Base-by-base conservation (phyloP, 148 eudicot genomes). In the Silene uniflora region DNA sequence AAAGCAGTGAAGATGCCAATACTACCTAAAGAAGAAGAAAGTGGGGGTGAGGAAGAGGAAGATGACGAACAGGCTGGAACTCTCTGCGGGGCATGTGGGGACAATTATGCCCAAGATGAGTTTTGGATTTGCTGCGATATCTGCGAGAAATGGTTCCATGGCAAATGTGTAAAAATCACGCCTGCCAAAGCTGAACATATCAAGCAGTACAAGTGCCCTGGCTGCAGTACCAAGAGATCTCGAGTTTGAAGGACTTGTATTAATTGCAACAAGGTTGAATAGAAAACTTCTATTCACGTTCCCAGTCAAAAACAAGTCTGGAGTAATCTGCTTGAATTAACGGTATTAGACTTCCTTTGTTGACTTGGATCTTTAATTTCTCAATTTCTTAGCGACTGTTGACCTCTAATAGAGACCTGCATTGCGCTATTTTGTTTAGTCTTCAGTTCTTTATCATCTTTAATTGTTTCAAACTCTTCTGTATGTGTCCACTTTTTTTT, bases 81-180 rank as follows among this genome's bases (percentile, higher is more conserved):
- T n/a, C 82, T 83, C 17, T 93, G 98, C 75, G 97, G 98, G 63
- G 97, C 94, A 22, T 91, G 98, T 77, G 93, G 98, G 25, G 87
- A 88, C n/a, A 85, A 85, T 74, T 85, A 89, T 74, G 89, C 85
- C 0, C 35, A 47, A 13, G 96, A 91, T 61, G 93, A 88, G 71
- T 88, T 89, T 78, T 90, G 96, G 96, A 90, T 90, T 62, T 88
- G 89, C 84, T 93, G 98, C 67, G 98, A 93, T 55, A 60, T 87
- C 2, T 93, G 98, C 55, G 91, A 90, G 83, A 86, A 77, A 75
- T 93, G 98, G 98, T 93, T 93, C 80, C 98, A 90, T 79, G 96
- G 98, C 10, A 89, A 91, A 81, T 93, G 98, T 73, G 93, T 93
- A 42, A 93, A 89, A 80, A 87, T 92, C 62, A 90, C 98, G 8